Percentiles rank a stretch among this genome's conserved stretches.
phyloP scores from a whole-genome alignment of 768 basidiomycete genomes.

The Pleurotus tuber-regium region DNA sequence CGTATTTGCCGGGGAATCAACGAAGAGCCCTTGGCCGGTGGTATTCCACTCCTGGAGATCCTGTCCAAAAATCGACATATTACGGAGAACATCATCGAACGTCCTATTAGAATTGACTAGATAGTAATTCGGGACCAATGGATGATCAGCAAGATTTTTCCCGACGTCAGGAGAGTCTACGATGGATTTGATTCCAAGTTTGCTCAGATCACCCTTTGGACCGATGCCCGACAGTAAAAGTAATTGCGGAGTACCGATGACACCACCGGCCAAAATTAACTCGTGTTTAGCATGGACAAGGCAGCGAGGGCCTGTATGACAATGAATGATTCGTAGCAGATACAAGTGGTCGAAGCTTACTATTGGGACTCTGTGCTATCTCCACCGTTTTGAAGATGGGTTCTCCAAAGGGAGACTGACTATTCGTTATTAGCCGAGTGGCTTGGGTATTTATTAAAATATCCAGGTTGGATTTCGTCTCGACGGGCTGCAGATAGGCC shows the following conservation, averaged over 20 bases:
- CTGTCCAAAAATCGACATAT: slow-evolving; percentile 14
- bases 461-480: not conserved
- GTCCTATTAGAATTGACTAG: slow-evolving; percentile 28
- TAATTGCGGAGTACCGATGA: slow-evolving; percentile 35
- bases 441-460: not conserved
- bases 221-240: slow-evolving; percentile 38
- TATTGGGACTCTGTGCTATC: slow-evolving; percentile 14
- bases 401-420: no score
- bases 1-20: slow-evolving; percentile 17
- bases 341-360: slow-evolving; percentile 2
- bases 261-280: slow-evolving; percentile 44
- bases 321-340: slow-evolving; percentile 2
- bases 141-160: slow-evolving; percentile 35
- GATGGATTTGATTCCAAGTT: slow-evolving; percentile 23
- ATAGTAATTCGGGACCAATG: slow-evolving; percentile 21
- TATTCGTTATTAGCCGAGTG: not conserved
- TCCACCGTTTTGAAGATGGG: slow-evolving; percentile 14
- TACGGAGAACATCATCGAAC: slow-evolving; percentile 17
- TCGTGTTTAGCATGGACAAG: slow-evolving; percentile 43
- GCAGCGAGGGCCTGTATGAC: not conserved
- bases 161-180: slow-evolving; percentile 35
- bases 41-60: slow-evolving; percentile 19
- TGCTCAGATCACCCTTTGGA: slow-evolving; percentile 18
- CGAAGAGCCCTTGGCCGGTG: slow-evolving; percentile 18
- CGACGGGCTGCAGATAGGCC: slow-evolving; percentile 16